phyloP scores from a whole-genome alignment of 2,329 filamentous ascomycete genomes.

The Ophiocordyceps australis region DNA sequence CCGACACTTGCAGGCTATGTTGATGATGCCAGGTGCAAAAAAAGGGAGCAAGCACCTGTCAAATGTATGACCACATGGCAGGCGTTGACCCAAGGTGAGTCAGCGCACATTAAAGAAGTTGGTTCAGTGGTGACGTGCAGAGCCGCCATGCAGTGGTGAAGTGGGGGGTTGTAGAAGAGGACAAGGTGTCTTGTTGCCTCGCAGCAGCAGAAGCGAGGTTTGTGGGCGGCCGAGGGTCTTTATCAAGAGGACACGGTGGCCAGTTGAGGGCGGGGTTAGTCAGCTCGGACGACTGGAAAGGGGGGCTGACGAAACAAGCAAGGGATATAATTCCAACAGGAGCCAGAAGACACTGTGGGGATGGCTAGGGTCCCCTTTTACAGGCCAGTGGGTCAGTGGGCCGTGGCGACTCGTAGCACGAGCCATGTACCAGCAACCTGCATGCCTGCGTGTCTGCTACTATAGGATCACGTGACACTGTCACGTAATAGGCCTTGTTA shows the following conservation, averaged over 20 bases:
- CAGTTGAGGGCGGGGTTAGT: slow-evolving; percentile 6
- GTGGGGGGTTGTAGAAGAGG: slow-evolving; percentile 3
- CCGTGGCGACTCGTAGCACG: no score
- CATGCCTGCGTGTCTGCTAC: no score
- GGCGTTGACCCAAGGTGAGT: slow-evolving; percentile 9
- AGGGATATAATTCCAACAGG: no score
- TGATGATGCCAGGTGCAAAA: slow-evolving; percentile 2
- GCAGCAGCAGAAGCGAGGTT: neutral
- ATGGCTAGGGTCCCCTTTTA: no score
- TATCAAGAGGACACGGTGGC: slow-evolving; percentile 15
- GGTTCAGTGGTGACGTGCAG: slow-evolving; percentile 1
- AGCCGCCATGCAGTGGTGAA: slow-evolving; percentile 1
- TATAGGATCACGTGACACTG: no score
- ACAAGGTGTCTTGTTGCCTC: slow-evolving; percentile 9
- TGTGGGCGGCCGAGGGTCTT: slow-evolving; percentile 7
- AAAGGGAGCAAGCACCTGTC: no score
- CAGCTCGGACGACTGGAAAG: slow-evolving; percentile 2
- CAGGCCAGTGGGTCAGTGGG: no score
- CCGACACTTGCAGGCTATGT: neutral
- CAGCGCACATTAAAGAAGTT: slow-evolving; percentile 4
- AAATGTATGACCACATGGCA: no score
- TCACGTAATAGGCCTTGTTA: no score
- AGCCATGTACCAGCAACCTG: no score
- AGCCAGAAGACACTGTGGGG: no score
- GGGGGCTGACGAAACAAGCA: neutral